Base-by-base conservation (phyloP, 2,329 filamentous ascomycete species). In the Mollisia scopiformis region DNA sequence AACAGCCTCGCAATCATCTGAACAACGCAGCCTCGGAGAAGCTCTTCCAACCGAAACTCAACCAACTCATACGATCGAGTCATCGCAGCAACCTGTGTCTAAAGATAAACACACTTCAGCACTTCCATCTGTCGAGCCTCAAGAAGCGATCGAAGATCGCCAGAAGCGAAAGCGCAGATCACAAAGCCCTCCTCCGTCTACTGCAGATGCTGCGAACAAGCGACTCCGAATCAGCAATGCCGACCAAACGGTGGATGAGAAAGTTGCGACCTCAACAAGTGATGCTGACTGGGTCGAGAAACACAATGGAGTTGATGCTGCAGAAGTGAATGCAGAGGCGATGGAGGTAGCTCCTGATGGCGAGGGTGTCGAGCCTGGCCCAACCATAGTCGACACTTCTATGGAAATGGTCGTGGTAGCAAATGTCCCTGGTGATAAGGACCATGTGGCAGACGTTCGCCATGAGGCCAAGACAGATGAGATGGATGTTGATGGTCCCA, bases 131-230 rank as follows among this genome's bases (percentile, higher is more conserved):
- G 65, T 71, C 13, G 74, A 74, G 37, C 63, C 69, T n/a, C 64
- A 66, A 28, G 69, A 71, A 68, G 67, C 76, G 41, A 67, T 77
- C 33, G 80, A 84, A 63, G 86, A 88, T 66, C 78, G 78, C 41
- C 84, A 84, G 67, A 90, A 88, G 74, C 82, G 88, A 63, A 91
- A 90, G 74, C 84, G 87, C 67, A 82, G 87, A 67, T 91, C 87
- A 46, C 79, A 80, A 58, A 90, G 82, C 59, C 88, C 88, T 35
- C 78, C 82, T 21, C 84, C 84, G 8, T 81, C 79, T 10, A 75
- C 78, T 25, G 80, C 85, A 59, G 81, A 84, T 14, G 74, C 81
- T 51, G 78, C 80, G 47, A 78, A 77, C 54, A 89, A 89, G 72
- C 85, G 83, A 62, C 75, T 79, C 11, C 83, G 82, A 66, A 75